Evolutionary conservation across 2,329 filamentous ascomycete species (phyloP).

Genomic region (Hirsutella rhossiliensis): DNA sequence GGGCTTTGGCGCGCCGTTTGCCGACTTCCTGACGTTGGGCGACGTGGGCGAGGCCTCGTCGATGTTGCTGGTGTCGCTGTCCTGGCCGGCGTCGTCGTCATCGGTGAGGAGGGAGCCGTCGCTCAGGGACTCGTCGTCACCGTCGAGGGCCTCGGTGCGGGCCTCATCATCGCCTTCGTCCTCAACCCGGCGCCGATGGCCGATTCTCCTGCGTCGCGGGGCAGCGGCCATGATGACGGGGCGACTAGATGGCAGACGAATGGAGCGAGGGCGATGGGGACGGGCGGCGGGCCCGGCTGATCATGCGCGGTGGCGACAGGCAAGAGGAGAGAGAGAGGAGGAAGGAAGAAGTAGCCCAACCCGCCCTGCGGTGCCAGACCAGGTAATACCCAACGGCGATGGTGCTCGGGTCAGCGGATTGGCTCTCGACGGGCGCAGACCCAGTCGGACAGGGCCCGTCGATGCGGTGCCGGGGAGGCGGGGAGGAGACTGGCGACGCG

Average conservation of each 20-base stretch:
- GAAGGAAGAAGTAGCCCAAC: slow-evolving; percentile 6
- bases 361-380: slow-evolving; percentile 11
- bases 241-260: slow-evolving; percentile 16
- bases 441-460: background rate
- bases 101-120: slow-evolving; percentile 52
- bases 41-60: slow-evolving; percentile 42
- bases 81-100: slow-evolving; percentile 45
- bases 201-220: slow-evolving; percentile 52
- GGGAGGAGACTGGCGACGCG: slow-evolving; percentile 1
- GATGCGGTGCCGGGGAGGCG: slow-evolving; percentile 6
- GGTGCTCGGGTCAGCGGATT: background rate
- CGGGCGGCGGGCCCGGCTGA: slow-evolving; percentile 12
- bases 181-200: slow-evolving; percentile 55
- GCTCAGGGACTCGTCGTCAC: slow-evolving; percentile 54
- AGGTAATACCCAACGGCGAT: slow-evolving; percentile 2
- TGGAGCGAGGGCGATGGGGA: slow-evolving; percentile 16
- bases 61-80: slow-evolving; percentile 53
- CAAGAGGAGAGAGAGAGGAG: background rate
- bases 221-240: slow-evolving; percentile 20
- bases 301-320: slow-evolving; percentile 16
- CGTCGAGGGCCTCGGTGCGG: slow-evolving; percentile 39
- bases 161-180: slow-evolving; percentile 61
- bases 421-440: slow-evolving; percentile 2
- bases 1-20: slow-evolving; percentile 28
- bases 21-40: slow-evolving; percentile 26